These are phyloP conservation scores for Eragrostis tef DNA, from an alignment of 202 grass and related monocot genomes.

Conservation along the genomic window DNA sequence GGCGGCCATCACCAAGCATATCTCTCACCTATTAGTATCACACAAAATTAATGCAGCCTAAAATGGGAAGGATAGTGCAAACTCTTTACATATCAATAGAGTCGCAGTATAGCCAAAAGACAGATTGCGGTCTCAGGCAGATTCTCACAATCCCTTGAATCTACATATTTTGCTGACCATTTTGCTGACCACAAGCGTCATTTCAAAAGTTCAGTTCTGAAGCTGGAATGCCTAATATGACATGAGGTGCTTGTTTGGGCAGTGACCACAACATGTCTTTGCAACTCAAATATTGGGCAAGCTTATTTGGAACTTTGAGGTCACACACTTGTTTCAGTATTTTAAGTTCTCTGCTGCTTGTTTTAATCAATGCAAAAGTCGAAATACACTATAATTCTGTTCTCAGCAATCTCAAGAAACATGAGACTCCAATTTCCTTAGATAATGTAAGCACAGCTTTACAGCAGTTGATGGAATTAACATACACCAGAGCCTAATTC, in stretches of 20 bases:
- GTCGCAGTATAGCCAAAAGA: slow-evolving; percentile 13
- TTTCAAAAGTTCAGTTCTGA: background rate
- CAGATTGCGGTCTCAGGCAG: background rate
- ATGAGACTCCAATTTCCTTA: too few relatives aligned
- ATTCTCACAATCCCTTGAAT: slow-evolving; percentile 5
- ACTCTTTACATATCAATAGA: background rate
- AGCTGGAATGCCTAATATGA: background rate
- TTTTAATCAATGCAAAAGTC: slow-evolving; percentile 27
- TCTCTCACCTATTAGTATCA: slow-evolving; percentile 82
- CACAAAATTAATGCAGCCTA: slow-evolving; percentile 30
- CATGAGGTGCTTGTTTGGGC: background rate
- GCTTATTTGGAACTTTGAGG: slow-evolving; percentile 18
- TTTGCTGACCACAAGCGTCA: background rate
- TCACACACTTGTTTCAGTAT: background rate
- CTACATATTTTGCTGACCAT: slow-evolving; percentile 10
- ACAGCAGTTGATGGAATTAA: slow-evolving; percentile 26
- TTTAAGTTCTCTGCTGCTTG: slow-evolving; percentile 24
- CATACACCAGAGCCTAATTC: slow-evolving; percentile 12
- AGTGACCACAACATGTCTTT: slow-evolving; percentile 22
- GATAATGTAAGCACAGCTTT: too few relatives aligned
- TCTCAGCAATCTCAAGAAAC: slow-evolving; percentile 20
- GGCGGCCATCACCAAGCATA: slow-evolving; percentile 97
- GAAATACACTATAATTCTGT: slow-evolving; percentile 4
- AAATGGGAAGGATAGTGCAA: slow-evolving; percentile 2
- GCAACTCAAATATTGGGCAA: background rate